Conservation (phyloP, 2,329 filamentous ascomycete genomes). For the Fusarium sp. region DNA sequence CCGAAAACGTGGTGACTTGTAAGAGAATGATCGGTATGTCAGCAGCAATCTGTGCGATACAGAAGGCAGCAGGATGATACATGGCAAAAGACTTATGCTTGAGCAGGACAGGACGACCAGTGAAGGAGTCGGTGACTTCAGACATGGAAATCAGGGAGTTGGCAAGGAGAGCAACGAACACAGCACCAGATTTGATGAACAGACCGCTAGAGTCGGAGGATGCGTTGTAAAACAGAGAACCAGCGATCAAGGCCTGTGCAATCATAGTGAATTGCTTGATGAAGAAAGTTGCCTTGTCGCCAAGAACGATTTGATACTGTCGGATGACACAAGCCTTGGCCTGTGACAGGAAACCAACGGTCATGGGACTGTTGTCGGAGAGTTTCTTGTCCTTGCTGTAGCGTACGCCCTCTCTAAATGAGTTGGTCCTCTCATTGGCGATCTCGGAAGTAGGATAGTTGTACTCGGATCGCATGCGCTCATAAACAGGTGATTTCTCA, state of each 20-base stretch:
- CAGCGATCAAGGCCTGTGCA: constrained; percentile 71
- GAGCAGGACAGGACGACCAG: constrained; percentile 68
- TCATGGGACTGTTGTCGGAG: constrained; percentile 67
- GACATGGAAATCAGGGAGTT: constrained; percentile 73
- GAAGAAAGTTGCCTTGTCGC: constrained; percentile 73
- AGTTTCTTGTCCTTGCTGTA: constrained; percentile 69
- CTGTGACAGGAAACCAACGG: constrained; percentile 67
- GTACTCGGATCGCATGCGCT: constrained; percentile 67
- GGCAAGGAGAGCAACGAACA: constrained; percentile 75
- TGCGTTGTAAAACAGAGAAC: constrained; percentile 77
- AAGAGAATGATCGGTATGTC: constrained; percentile 69
- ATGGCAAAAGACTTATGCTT: constrained; percentile 71
- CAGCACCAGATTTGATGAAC: constrained; percentile 73
- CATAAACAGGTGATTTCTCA: constrained; percentile 63
- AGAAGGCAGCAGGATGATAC: constrained; percentile 70
- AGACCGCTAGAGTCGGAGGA: constrained; percentile 69
- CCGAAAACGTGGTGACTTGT: constrained; percentile 69
- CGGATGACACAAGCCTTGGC: constrained; percentile 68
- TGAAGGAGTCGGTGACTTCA: constrained; percentile 74
- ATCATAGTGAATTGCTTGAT: constrained; percentile 72
- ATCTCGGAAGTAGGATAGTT: constrained; percentile 65
- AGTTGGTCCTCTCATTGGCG: constrained; percentile 63
- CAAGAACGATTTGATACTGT: constrained; percentile 75
- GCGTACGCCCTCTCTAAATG: constrained; percentile 66
- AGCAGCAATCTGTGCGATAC: constrained; percentile 68